phyloP scores from a whole-genome alignment of 139 green algal species.

The Spirogloea muscicola region DNA sequence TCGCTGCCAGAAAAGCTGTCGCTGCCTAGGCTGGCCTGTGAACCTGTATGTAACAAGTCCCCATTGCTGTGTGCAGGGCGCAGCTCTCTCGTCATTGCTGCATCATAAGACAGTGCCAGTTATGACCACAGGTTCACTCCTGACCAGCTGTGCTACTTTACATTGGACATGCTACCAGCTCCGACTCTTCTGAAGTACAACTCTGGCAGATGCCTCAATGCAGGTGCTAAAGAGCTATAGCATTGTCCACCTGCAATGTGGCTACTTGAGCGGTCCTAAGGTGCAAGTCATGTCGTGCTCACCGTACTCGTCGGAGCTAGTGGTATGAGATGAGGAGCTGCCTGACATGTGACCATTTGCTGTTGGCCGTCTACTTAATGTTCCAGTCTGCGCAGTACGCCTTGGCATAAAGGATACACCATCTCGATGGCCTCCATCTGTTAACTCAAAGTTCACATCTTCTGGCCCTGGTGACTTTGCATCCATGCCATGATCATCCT shows the following conservation, averaged over 20 bases:
- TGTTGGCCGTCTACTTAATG: no score
- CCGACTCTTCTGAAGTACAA: neutral
- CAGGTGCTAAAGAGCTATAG: no score
- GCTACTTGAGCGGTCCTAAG: neutral
- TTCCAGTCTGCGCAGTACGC: no score
- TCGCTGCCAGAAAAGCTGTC: neutral
- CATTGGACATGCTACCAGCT: neutral
- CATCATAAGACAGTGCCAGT: no score
- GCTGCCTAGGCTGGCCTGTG: neutral
- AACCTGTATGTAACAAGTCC: neutral
- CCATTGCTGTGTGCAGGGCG: neutral
- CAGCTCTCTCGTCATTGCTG: neutral
- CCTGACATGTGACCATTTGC: no score
- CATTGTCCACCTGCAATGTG: neutral
- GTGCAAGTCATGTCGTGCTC: no score
- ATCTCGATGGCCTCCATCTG: no score
- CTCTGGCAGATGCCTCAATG: no score
- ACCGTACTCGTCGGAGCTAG: no score
- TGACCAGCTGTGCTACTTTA: neutral
- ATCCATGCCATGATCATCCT: neutral
- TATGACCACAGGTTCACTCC: neutral
- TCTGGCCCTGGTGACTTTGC: conserved; percentile 1
- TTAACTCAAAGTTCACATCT: neutral
- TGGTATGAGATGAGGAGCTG: no score
- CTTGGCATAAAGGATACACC: no score